Base-by-base conservation (phyloP, 495 filamentous ascomycete genomes). In the Letharia lupina region DNA sequence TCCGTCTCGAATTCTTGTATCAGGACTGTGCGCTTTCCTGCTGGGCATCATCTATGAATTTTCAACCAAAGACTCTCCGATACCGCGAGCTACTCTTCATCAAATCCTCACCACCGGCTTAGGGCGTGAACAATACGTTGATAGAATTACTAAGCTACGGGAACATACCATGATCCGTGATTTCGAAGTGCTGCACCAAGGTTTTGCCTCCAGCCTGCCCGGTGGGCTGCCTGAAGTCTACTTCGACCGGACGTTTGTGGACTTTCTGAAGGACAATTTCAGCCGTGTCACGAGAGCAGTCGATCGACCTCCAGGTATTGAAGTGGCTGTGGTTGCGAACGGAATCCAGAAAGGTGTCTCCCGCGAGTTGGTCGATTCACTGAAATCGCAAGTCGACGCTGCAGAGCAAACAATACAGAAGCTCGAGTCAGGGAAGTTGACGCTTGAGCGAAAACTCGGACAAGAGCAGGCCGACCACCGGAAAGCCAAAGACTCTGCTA, bases 221-320 rank as follows among this genome's bases (percentile, higher is more conserved):
- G 86, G 83, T 40, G 82, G 83, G 37, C 79, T 93, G 7, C 91
- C 93, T 31, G 89, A 94, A 28, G 88, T 96, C 10, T 92, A 85
- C 72, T 92, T 98, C 66, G 91, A 96, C 70, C 81, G 83, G 52
- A 83, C 86, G 0, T 98, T 98, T 74, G 85, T 98, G 48, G 92
- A 96, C 66, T 96, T 98, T 73, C 82, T 97, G 67, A 96, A 96
- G 73, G 91, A 97, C 70, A 94, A 96, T 73, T 98, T 93, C 73
- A 91, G 88, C 67, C 89, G 92, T 41, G 77, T 97, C 62, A 78
- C 88, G 28, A 84, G 91, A 63, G 90, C 93, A 28, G 90, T 98
- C 71, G 94, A 98, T 74, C 88, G 92, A 60, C 91, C 96, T 66
- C 94, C 94, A 8, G 91, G 86, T 12, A 77, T 93, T 48, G 94